A percentile compares a stretch with the other conserved stretches of the same genome.
These are phyloP conservation scores for Carallia pectinifolia DNA, from an alignment of 345 rosid genomes.

Conservation along the genomic window DNA sequence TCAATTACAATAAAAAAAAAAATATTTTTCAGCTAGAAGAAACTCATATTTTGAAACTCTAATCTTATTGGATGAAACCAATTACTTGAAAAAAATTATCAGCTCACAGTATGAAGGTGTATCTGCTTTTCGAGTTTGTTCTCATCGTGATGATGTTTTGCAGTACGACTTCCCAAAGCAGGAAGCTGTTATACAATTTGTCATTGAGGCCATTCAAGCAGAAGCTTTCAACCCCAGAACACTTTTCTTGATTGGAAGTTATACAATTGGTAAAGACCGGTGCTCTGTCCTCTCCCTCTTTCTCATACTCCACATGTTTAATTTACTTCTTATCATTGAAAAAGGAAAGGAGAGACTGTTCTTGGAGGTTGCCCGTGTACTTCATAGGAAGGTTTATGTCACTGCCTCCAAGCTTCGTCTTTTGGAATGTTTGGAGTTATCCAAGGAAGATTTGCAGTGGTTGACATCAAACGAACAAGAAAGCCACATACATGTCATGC, in stretches of 20 bases:
- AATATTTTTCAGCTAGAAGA: too few species aligned
- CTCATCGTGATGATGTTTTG: constrained; percentile 22
- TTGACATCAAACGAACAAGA: constrained; percentile 76
- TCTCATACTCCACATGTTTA: not conserved
- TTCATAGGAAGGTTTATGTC: constrained; percentile 65
- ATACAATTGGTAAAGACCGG: constrained; percentile 67
- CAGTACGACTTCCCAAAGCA: constrained; percentile 98
- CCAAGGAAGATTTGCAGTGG: constrained; percentile 83
- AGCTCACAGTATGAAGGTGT: not conserved
- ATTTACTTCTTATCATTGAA: not conserved
- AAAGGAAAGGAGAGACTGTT: constrained; percentile 90
- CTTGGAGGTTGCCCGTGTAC: constrained; percentile 86
- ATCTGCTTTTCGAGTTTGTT: not conserved
- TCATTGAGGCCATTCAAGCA: constrained; percentile 93
- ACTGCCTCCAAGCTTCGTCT: constrained; percentile 65
- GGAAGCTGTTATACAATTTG: constrained; percentile 89
- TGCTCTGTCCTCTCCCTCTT: constrained; percentile 10
- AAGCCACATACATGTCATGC: constrained; percentile 91
- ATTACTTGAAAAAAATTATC: not conserved
- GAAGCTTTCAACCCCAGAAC: constrained; percentile 87
- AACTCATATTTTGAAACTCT: too few species aligned
- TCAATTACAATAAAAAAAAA: too few species aligned
- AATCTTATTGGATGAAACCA: too few species aligned
- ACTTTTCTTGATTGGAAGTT: constrained; percentile 89
- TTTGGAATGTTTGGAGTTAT: constrained; percentile 70